These are phyloP conservation scores for Microcyclosporella mali DNA, from an alignment of 2,329 filamentous ascomycete genomes.

Conservation along the genomic window DNA sequence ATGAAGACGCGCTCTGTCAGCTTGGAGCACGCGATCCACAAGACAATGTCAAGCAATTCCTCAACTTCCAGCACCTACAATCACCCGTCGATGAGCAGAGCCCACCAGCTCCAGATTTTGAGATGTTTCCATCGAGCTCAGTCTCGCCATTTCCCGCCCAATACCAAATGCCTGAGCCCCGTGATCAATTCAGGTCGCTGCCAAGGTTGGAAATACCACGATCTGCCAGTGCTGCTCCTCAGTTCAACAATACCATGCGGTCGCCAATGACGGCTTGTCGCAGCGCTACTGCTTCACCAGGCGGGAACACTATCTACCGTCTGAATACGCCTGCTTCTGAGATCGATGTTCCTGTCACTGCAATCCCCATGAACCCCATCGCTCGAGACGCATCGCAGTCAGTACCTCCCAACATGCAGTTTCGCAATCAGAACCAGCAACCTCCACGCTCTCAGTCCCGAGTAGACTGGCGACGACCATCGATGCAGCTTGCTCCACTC, in stretches of 20 bases:
- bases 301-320: constrained; percentile 53
- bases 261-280: constrained; percentile 36
- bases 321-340: constrained; percentile 86
- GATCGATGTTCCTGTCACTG: constrained; percentile 68
- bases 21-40: constrained; percentile 73
- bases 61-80: constrained; percentile 70
- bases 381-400: constrained; percentile 78
- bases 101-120: constrained; percentile 57
- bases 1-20: constrained; percentile 65
- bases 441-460: constrained; percentile 33
- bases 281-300: constrained; percentile 46
- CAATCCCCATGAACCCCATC: constrained; percentile 52
- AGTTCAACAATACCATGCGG: constrained; percentile 22
- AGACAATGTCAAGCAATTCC: constrained; percentile 87
- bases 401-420: constrained; percentile 89
- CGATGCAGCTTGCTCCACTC: constrained; percentile 63
- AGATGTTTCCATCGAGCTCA: constrained; percentile 21
- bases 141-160: constrained; percentile 23
- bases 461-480: constrained; percentile 53
- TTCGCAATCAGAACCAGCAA: constrained; percentile 44
- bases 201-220: constrained; percentile 53
- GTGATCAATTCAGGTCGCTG: constrained; percentile 48
- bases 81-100: constrained; percentile 47
- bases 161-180: constrained; percentile 37
- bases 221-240: constrained; percentile 33